Percentiles rank a stretch among this genome's conserved stretches.
phyloP scores from a whole-genome alignment of 495 filamentous ascomycete species.

The Sabuloglossum arenarium region DNA sequence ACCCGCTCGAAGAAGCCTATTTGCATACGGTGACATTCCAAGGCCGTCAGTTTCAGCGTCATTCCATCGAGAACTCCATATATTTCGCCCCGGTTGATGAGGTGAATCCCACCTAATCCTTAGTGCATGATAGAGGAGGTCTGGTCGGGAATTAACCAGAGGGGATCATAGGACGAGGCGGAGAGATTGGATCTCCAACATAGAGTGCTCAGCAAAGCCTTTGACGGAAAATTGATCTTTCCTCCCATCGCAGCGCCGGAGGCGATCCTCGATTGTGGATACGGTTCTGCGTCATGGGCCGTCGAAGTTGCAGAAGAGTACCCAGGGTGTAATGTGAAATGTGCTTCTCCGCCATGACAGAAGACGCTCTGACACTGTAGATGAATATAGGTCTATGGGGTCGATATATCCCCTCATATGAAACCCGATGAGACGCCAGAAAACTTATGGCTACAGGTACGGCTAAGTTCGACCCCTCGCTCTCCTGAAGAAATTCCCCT shows the following conservation, averaged over 20 bases:
- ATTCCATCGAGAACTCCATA: constrained; percentile 46
- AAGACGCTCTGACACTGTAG: background rate
- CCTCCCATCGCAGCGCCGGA: constrained; percentile 42
- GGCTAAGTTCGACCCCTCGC: background rate
- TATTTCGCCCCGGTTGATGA: constrained; percentile 76
- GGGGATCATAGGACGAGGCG: constrained; percentile 44
- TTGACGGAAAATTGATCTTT: constrained; percentile 61
- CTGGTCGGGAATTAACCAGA: constrained; percentile 1
- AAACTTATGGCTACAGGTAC: constrained; percentile 50
- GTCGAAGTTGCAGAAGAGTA: constrained; percentile 40
- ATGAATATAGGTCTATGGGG: constrained; percentile 44
- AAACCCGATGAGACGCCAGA: constrained; percentile 43
- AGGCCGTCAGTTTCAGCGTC: constrained; percentile 51
- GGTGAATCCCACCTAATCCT: constrained; percentile 26
- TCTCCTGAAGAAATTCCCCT: background rate
- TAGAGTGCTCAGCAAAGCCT: constrained; percentile 45
- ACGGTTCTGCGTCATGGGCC: constrained; percentile 44
- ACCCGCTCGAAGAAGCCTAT: constrained; percentile 35
- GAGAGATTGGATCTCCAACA: constrained; percentile 55
- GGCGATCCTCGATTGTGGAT: constrained; percentile 59
- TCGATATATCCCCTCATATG: constrained; percentile 63
- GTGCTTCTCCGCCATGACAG: background rate
- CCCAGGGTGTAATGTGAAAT: constrained; percentile 49
- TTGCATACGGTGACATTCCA: constrained; percentile 42
- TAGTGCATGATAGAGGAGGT: background rate